These are phyloP conservation scores for Salvia rosmarinus DNA, from an alignment of 257 asterid genomes.

Conservation along the genomic window DNA sequence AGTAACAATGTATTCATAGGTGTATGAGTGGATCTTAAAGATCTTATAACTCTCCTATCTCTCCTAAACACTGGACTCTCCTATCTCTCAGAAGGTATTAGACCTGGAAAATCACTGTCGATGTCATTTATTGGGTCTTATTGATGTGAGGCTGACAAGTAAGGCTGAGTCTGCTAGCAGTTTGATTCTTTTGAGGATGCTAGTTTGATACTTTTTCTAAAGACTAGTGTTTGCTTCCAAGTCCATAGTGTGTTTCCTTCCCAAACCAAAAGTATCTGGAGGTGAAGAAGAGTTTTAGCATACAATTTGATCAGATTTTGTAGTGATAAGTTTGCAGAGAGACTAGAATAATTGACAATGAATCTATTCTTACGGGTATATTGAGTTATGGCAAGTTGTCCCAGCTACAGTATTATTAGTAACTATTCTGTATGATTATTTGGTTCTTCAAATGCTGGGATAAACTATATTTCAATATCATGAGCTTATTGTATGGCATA, in stretches of 20 bases:
- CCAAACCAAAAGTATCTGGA: neutral
- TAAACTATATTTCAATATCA: neutral
- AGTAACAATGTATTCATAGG: conserved; percentile 1
- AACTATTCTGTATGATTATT: too few relatives aligned
- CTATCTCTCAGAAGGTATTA: neutral
- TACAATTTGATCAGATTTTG: neutral
- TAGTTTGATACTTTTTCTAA: conserved; percentile 3
- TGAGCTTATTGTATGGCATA: neutral
- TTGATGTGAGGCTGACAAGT: neutral
- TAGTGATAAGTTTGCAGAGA: neutral
- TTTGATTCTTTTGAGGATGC: neutral
- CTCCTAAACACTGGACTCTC: neutral
- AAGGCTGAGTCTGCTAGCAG: neutral
- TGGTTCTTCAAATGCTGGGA: neutral
- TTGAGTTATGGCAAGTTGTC: conserved; percentile 10
- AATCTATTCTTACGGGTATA: neutral
- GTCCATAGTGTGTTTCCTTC: neutral
- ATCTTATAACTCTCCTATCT: neutral
- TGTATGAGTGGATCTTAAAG: neutral
- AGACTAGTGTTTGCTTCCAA: conserved; percentile 8
- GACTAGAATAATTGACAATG: neutral
- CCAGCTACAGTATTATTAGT: conserved; percentile 8
- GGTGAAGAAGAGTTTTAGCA: neutral
- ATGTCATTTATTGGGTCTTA: neutral
- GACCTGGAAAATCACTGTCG: neutral